Evolutionary conservation across 148 eudicot species (phyloP), one percentile per base, ranked within the genome.

Genomic region (Camellia lanceoleosa): DNA sequence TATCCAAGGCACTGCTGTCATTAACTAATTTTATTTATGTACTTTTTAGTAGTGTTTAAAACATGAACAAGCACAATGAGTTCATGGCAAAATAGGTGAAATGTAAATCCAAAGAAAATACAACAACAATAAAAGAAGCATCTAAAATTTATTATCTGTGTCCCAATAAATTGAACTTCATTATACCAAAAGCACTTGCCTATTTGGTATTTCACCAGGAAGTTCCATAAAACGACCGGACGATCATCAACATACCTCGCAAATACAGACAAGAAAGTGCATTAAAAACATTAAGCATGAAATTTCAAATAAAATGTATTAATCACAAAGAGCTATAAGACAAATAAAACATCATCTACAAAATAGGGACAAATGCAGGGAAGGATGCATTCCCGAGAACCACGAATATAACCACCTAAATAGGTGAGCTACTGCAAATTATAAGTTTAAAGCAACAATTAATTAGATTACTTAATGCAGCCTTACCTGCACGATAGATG

Each of bases 191-290:
- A 9, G 38, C 1, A 79, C 92, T 87, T 88, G 79, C 99, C 99
- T 96, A 86, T 83, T 91, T 19, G 91, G 92, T 82, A 92, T 90
- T 80, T 96, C 99, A 74, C 99, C 99, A 49, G 99, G 99, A 83
- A 96, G 95, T 84, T 94, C 99, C 99, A 96, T 96, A 85, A 94
- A 94, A 67, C 92, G 99, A 96, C 94, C 59, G 95, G 85, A 71
- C 98, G 93, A 47, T 96, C 98, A 47, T 96, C 98, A 56, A 85
- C 89, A 82, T 93, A 96, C 83, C 92, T 91, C 20, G 97, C 89
- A 87, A 96, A 96, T 83, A 93, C 91, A 76, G 92, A 82, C 99
- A 94, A 77, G 80, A 85, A 70, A 85, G 76, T 68, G 71, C 75
- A 83, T 75, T 61, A 73, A 77, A 79, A 74, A 54, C 76, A 73